Percentiles rank a stretch among this genome's conserved stretches.
Conservation (phyloP, 495 filamentous ascomycete species). For the Darksidea phi region DNA sequence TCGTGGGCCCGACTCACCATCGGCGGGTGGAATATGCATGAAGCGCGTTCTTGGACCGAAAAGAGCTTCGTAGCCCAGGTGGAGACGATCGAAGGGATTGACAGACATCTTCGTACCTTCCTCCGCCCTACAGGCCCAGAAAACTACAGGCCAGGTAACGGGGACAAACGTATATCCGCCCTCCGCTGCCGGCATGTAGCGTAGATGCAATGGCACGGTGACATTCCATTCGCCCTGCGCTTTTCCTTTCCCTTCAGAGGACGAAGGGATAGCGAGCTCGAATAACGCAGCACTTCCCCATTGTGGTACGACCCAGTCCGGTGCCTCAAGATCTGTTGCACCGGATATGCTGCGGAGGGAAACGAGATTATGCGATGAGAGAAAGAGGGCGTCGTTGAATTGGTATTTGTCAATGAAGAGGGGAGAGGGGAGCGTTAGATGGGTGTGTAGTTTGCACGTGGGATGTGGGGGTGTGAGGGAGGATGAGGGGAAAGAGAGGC, state of each 20-base stretch:
- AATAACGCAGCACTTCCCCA: slow-evolving; percentile 84
- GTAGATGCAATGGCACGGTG: slow-evolving; percentile 81
- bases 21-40: slow-evolving; percentile 73
- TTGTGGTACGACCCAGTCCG: slow-evolving; percentile 68
- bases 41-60: slow-evolving; percentile 82
- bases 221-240: slow-evolving; percentile 57
- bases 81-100: slow-evolving; percentile 81
- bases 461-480: slow-evolving; percentile 46
- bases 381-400: slow-evolving; percentile 68
- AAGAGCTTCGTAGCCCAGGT: slow-evolving; percentile 82
- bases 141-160: slow-evolving; percentile 76
- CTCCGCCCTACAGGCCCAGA: slow-evolving; percentile 85
- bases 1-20: slow-evolving; percentile 44
- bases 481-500: slow-evolving; percentile 37
- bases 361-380: slow-evolving; percentile 71
- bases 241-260: not conserved
- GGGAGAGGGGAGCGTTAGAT: slow-evolving; percentile 79
- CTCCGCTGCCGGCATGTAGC: slow-evolving; percentile 64
- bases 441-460: slow-evolving; percentile 71
- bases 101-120: slow-evolving; percentile 69
- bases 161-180: slow-evolving; percentile 51
- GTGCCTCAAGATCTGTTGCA: slow-evolving; percentile 90
- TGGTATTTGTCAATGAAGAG: slow-evolving; percentile 90
- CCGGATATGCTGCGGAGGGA: slow-evolving; percentile 66
- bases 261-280: slow-evolving; percentile 61